These are phyloP conservation scores for Polyporus arcularius DNA, from an alignment of 768 basidiomycete genomes.

Conservation along the genomic window DNA sequence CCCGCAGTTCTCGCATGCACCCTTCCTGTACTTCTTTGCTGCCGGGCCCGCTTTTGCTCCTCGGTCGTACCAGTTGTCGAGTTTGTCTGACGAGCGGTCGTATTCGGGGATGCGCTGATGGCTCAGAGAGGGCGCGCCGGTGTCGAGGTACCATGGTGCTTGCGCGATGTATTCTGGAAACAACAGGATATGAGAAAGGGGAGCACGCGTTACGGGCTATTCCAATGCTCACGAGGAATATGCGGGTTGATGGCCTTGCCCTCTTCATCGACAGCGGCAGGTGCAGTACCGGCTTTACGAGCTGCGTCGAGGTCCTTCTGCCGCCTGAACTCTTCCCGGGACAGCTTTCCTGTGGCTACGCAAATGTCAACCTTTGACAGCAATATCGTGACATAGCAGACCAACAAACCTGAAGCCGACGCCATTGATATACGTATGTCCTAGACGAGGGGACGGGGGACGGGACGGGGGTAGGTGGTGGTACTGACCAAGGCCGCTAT, in stretches of 20 bases:
- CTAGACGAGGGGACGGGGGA: no score
- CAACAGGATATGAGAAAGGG: not conserved
- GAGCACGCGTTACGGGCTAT: no score
- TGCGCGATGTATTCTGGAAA: constrained; percentile 91
- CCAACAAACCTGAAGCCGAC: constrained; percentile 19
- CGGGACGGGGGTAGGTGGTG: no score
- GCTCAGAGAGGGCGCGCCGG: constrained; percentile 88
- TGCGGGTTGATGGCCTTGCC: constrained; percentile 97
- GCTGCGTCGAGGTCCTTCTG: constrained; percentile 98
- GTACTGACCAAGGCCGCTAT: no score
- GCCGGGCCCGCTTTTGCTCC: constrained; percentile 84
- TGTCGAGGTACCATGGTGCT: constrained; percentile 98
- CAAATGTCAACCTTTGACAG: not conserved
- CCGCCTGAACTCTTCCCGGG: constrained; percentile 90
- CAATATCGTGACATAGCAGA: not conserved
- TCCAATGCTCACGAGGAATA: constrained; percentile 81
- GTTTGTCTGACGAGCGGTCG: constrained; percentile 60
- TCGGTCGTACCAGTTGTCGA: constrained; percentile 91
- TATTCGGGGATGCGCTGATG: constrained; percentile 85
- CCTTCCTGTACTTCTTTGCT: constrained; percentile 95
- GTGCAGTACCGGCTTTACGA: constrained; percentile 97
- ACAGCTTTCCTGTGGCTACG: constrained; percentile 72
- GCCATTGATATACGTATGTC: constrained; percentile 14
- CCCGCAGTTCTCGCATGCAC: constrained; percentile 99
- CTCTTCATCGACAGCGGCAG: constrained; percentile 93